phyloP scores from a whole-genome alignment of 2,329 filamentous ascomycete genomes.

The Phaeophleospora eucalypticola region DNA sequence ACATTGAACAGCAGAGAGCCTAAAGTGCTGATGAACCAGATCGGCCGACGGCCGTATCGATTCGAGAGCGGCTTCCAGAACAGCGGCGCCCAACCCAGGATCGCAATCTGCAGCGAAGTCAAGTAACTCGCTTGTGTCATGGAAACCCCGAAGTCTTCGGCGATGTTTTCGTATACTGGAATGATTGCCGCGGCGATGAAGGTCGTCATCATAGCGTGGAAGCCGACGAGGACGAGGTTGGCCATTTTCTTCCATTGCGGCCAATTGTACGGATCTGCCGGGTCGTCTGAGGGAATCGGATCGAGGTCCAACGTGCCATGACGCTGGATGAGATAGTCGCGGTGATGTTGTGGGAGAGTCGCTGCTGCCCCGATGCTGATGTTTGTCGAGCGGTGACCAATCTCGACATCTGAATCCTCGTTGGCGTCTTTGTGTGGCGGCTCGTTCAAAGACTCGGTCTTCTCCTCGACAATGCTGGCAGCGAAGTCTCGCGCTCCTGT shows the following conservation, averaged over 20 bases:
- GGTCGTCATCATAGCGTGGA: slow-evolving; percentile 54
- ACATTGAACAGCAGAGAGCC: slow-evolving; percentile 50
- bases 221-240: slow-evolving; percentile 50
- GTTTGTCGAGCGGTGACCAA: slow-evolving; percentile 25
- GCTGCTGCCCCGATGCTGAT: slow-evolving; percentile 27
- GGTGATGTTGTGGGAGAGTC: slow-evolving; percentile 42
- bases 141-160: slow-evolving; percentile 46
- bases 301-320: slow-evolving; percentile 55
- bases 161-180: slow-evolving; percentile 52
- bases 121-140: slow-evolving; percentile 52
- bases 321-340: slow-evolving; percentile 48
- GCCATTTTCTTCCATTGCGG: slow-evolving; percentile 50
- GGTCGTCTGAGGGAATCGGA: slow-evolving; percentile 48
- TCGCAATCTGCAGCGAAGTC: slow-evolving; percentile 53
- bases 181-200: slow-evolving; percentile 54
- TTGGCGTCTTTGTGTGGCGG: slow-evolving; percentile 2
- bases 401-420: slow-evolving; percentile 19
- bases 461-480: neutral
- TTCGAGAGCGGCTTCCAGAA: slow-evolving; percentile 56
- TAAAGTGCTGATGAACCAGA: slow-evolving; percentile 51
- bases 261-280: slow-evolving; percentile 54
- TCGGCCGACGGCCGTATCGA: slow-evolving; percentile 51
- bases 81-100: slow-evolving; percentile 52
- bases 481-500: slow-evolving; percentile 6
- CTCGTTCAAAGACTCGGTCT: neutral